phyloP scores from a whole-genome alignment of 768 basidiomycete genomes.

The Tylopilus balloui region DNA sequence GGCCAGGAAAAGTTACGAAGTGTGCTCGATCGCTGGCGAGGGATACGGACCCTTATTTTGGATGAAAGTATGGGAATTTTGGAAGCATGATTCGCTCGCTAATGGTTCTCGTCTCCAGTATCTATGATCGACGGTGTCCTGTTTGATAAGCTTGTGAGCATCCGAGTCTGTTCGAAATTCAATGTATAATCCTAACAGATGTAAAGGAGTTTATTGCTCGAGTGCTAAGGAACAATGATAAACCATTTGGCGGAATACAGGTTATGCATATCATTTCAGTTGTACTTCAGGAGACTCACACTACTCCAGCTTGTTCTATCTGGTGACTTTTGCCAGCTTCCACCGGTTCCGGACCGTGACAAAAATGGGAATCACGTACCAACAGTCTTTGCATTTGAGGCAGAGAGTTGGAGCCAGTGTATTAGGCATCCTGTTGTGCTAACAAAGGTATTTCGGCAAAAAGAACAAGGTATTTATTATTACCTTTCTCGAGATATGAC shows the following conservation, averaged over 20 bases:
- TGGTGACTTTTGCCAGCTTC: conserved; percentile 90
- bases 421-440: conserved; percentile 54
- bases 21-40: conserved; percentile 58
- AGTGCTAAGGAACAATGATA: conserved; percentile 43
- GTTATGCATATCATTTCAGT: conserved; percentile 33
- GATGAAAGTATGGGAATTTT: conserved; percentile 65
- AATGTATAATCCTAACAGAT: conserved; percentile 30
- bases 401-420: conserved; percentile 64
- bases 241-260: conserved; percentile 86
- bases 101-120: conserved; percentile 41
- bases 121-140: conserved; percentile 83
- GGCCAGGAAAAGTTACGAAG: conserved; percentile 35
- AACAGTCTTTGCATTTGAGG: conserved; percentile 74
- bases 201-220: conserved; percentile 60
- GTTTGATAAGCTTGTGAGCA: conserved; percentile 73
- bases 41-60: conserved; percentile 64
- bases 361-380: conserved; percentile 45
- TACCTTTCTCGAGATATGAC: background rate
- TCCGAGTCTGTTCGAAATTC: conserved; percentile 27
- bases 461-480: conserved; percentile 56
- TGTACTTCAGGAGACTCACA: background rate
- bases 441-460: conserved; percentile 82
- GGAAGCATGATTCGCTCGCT: background rate
- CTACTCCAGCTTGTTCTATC: conserved; percentile 65
- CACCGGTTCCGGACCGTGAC: conserved; percentile 62